Conservation (phyloP, 768 basidiomycete genomes). For the Phanerodontia chrysosporium region DNA sequence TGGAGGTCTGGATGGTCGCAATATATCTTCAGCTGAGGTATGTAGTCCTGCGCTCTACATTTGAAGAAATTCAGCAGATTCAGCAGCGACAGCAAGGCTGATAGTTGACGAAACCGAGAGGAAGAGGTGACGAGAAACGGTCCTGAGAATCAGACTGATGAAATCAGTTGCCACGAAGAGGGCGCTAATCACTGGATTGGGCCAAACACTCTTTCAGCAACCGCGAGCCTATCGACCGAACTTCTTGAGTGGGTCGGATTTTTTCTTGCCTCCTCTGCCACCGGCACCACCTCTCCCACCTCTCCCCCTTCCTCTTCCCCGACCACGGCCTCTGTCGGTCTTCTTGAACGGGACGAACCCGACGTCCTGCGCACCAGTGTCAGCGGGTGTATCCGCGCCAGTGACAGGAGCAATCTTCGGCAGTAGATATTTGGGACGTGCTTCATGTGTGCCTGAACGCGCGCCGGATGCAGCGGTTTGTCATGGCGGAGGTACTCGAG, state of each 20-base stretch:
- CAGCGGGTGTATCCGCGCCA: constrained; percentile 27
- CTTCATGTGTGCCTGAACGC: constrained; percentile 92
- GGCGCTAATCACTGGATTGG: too few species aligned
- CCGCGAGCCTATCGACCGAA: constrained; percentile 38
- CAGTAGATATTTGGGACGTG: constrained; percentile 91
- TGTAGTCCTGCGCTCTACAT: too few species aligned
- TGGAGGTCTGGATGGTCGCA: too few species aligned
- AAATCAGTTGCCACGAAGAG: neutral
- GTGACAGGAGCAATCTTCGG: constrained; percentile 70
- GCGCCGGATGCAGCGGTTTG: constrained; percentile 85
- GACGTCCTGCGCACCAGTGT: constrained; percentile 23
- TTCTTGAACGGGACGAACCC: constrained; percentile 79
- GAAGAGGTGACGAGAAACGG: too few species aligned
- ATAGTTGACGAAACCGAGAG: too few species aligned
- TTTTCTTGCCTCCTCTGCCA: constrained; percentile 54
- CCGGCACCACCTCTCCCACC: constrained; percentile 34
- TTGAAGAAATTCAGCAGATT: too few species aligned
- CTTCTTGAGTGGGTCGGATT: constrained; percentile 79
- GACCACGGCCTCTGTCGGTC: constrained; percentile 40
- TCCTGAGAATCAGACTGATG: neutral
- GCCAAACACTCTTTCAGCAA: too few species aligned
- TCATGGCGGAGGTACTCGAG: constrained; percentile 92
- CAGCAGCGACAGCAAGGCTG: too few species aligned
- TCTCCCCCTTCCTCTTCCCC: constrained; percentile 44
- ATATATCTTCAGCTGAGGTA: too few species aligned